Base-by-base conservation (phyloP, 2,329 filamentous ascomycete species). In the Exophiala viscosa region DNA sequence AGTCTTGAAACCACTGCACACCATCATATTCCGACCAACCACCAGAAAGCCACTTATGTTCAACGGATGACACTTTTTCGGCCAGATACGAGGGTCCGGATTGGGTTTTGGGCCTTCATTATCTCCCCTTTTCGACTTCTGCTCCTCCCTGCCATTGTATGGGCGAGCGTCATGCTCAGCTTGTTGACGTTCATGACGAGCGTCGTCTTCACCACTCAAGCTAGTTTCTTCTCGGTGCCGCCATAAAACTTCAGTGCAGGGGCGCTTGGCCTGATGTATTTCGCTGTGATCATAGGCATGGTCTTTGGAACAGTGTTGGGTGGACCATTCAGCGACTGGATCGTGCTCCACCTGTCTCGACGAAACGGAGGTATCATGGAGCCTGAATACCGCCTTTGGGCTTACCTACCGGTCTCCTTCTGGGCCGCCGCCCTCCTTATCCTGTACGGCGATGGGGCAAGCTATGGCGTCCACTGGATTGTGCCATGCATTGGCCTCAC, bases 1-100 rank as follows among this genome's bases (percentile, higher is more conserved):
- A 47, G 20, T n/a, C 3, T 43, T 1, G 45, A 68, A 2, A 70
- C 70, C n/a, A 32, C 14, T 15, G 20, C 14, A 10, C 20, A 45
- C 23, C 15, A 28, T 9, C 17, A 9, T n/a, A 28, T 28, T 5
- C 28, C 42, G 13, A 31, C 15, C 11, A n/a, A 45, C 3, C 3
- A 36, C 15, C 13, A 11, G 4, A 36, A 36, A 11, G 34, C 34
- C 4, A 4, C 4, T 13, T 42, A 42, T 18, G 13, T 23, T 4
- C 13, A 4, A 3, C 5, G 39, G 3, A 42, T 42, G 39, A 42
- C 39, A 5, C 39, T 42, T 5, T 28, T 15, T 8, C 44, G 32
- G 11, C 32, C 31, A 20, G 17, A 38, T 10, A 18, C 44, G 13
- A 15, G 17, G 10, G 31, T 14, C 32, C n/a, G 11, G 3, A 5